Evolutionary conservation across 176 grass and related monocot species (phyloP), one percentile per base, ranked within the genome.

Genomic region (Juncus inflexus): DNA sequence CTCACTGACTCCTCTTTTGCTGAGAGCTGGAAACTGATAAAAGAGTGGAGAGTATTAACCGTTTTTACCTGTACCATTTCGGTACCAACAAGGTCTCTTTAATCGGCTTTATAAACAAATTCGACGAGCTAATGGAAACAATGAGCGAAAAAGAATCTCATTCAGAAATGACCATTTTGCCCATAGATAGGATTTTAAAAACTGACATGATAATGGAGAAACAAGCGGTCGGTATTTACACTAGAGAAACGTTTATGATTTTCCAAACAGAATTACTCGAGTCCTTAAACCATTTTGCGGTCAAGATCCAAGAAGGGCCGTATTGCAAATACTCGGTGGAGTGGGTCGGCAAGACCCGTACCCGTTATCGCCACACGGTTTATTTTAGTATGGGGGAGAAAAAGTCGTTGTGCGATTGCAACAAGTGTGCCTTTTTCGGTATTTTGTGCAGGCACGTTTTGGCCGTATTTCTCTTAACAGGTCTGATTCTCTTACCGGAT

Each of bases 361-460:
- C 74, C 58, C 70, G 54, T 75, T 86, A 75, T 42, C 79, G 74
- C 64, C 77, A 89, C 16, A 81, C 75, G 3, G 92, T 97, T 61
- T 66, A 74, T 61, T 89, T 89, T 36, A 86, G 70, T 54, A 41
- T 49, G 40, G 66, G 63, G 5, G 92, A 97, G 69, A 89, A 91
- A 67, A 97, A 89, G 70, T 79, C 79, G 43, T 91, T 82, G 80
- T 97, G 92, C 55, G 81, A 75, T 70, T 97, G 92, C 67, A 89
- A 59, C 64, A 86, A 86, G 58, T 89, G 74, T 69, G 72, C 85
- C 45, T 80, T 86, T 60, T 81, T 77, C 36, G 85, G 82, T 15
- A 91, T 97, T 83, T 60, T 83, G 35, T 97, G 92, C 74, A 89
- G 92, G 51, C 92, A 97, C 80, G 79, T 89, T 6, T 80, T 97